phyloP scores from a whole-genome alignment of 306 rosid species.

The Betula pendula region DNA sequence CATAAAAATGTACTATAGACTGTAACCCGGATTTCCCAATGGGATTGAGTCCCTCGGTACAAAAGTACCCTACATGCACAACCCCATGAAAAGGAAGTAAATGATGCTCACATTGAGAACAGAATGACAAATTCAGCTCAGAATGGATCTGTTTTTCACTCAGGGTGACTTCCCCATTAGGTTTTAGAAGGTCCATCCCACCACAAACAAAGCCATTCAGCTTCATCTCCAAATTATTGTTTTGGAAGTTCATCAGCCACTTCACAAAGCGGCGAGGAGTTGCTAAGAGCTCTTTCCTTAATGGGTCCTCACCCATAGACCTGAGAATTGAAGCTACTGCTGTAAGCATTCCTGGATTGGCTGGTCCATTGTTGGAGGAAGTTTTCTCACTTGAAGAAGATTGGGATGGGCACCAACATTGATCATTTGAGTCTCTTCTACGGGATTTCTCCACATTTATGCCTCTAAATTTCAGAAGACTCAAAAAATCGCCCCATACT shows the following conservation, averaged over 20 bases:
- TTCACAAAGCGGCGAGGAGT: constrained; percentile 78
- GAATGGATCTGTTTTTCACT: constrained; percentile 42
- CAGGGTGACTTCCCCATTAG: constrained; percentile 31
- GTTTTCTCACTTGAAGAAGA: constrained; percentile 39
- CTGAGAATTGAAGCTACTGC: constrained; percentile 76
- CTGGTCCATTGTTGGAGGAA: constrained; percentile 42
- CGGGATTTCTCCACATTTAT: constrained; percentile 36
- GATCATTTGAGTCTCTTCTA: constrained; percentile 35
- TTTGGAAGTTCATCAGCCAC: constrained; percentile 82
- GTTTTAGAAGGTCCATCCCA: constrained; percentile 33
- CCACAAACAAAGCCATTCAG: constrained; percentile 52
- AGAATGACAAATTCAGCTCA: constrained; percentile 65
- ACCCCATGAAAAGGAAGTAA: constrained; percentile 94
- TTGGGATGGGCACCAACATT: constrained; percentile 74
- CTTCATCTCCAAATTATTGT: constrained; percentile 62
- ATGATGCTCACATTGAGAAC: constrained; percentile 98
- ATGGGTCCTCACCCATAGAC: constrained; percentile 91
- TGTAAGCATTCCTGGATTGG: constrained; percentile 53
- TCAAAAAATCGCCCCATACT: constrained; percentile 67
- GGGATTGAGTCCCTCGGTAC: constrained; percentile 45
- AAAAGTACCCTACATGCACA: constrained; percentile 75
- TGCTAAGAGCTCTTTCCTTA: constrained; percentile 72
- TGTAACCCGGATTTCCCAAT: constrained; percentile 64
- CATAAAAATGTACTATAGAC: constrained; percentile 80
- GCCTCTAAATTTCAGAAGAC: constrained; percentile 75